Evolutionary conservation across 2,329 filamentous ascomycete species (phyloP), one percentile per base, ranked within the genome.

Genomic region (Capronia coronata): DNA sequence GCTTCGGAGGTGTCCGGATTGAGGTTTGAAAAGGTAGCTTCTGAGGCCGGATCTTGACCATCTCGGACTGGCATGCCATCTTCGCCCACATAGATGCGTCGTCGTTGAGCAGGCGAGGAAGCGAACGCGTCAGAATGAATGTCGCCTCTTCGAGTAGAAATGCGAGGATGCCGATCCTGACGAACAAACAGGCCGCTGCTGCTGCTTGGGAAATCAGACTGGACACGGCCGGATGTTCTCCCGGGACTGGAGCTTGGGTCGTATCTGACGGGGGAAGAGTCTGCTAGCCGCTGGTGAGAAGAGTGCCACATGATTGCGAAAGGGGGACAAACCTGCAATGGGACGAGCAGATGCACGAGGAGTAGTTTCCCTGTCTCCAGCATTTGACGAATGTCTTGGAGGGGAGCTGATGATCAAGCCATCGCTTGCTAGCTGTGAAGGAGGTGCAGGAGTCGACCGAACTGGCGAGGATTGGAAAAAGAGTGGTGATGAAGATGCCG

Each of bases 1-100:
- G 93, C 93, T 66, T 98, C 93, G 1, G 91, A 96, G 5, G 90
- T 96, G 56, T 84, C 85, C 1, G 88, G 88, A 59, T 95, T 76
- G 51, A 82, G 64, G 56, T 83, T 83, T 3, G 80, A 83, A 63
- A 84, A 84, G 1, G 80, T 83, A 0, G 77, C 75, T 63, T 83
- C 80, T 3, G 80, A 83, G 6, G 64, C 68, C 19, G 67, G 67
- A 44, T 61, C 57, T 14, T 71, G 67, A 32, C 69, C 66, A 54
- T 74, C 72, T 23, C 70, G 68, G 3, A 78, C 72, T 16, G 80
- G 75, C 64, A 80, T 74, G 49, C 81, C 80, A 65, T 80, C 75
- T 59, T 81, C 77, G 60, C 83, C 80, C 8, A 84, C 78, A 56
- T 83, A 83, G 18, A 84, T 66, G 51, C 79, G 75, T 54, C 79